Evolutionary conservation across 306 rosid genomes (phyloP).

Genomic region (Clitoria ternatea): DNA sequence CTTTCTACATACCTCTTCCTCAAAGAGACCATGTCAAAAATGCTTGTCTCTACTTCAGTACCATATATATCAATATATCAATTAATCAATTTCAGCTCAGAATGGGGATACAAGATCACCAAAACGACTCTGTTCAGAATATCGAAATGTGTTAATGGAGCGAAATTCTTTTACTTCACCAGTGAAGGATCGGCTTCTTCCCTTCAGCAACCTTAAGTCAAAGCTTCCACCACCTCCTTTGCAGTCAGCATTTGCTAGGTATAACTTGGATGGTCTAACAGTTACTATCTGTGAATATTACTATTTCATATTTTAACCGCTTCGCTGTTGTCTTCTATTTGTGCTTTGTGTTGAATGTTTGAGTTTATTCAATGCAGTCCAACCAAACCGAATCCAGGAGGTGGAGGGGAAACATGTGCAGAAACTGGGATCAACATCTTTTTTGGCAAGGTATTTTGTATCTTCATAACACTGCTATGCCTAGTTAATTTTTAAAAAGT

Average conservation of each 20-base stretch:
- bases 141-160: conserved; percentile 64
- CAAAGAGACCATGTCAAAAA: neutral
- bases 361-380: conserved; percentile 57
- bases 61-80: conserved; percentile 2
- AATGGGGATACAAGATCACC: conserved; percentile 90
- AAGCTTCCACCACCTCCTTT: conserved; percentile 81
- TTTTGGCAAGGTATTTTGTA: conserved; percentile 79
- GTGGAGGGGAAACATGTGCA: conserved; percentile 99
- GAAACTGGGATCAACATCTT: conserved; percentile 91
- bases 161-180: conserved; percentile 87
- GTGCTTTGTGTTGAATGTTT: conserved; percentile 17
- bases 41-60: conserved; percentile 4
- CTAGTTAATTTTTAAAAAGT: conserved; percentile 10
- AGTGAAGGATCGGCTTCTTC: conserved; percentile 78
- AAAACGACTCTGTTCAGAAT: conserved; percentile 64
- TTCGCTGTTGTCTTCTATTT: neutral
- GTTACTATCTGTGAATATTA: conserved; percentile 3
- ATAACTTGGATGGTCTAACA: conserved; percentile 17
- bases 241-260: conserved; percentile 99
- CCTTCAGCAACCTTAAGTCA: conserved; percentile 64
- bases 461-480: neutral
- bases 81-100: conserved; percentile 55
- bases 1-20: neutral
- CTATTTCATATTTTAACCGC: neutral
- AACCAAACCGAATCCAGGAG: conserved; percentile 96